Evolutionary conservation across 2,329 filamentous ascomycete genomes (phyloP), one percentile per base, ranked within the genome.

Genomic region (Trichophyton benhamiae): DNA sequence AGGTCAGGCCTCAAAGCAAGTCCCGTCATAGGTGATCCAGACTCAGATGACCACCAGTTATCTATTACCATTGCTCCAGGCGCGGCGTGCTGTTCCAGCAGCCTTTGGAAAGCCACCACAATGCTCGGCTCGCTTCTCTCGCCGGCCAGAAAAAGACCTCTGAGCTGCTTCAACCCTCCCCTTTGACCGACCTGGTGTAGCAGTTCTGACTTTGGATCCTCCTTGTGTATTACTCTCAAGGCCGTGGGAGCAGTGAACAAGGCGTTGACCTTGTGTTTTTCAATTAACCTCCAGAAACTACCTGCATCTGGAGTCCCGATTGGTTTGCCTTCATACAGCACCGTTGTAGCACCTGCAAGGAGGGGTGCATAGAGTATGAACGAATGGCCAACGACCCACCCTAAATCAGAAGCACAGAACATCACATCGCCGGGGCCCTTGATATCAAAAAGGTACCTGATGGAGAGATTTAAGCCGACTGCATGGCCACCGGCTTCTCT

Each of bases 291-390:
- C 91, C 91, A 97, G 71, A 96, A 94, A 0, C 87, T 87, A 4
- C 89, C 87, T 0, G 90, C 88, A 67, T 96, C 86, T 0, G 91
- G 91, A 0, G 91, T 96, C 3, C 91, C 91, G 11, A 96, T 80
- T 0, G 91, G 91, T 67, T 96, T 96, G n/a, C 91, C 92, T 75
- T 96, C 91, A 72, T 91, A 96, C 0, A 96, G 78, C 0, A 96
- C 83, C 0, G 90, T 95, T 0, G 91, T 86, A 1, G 91, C 91
- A 3, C 91, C 91, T 0, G 87, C 84, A 1, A 96, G 82, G 4
- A 97, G 82, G 11, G 91, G 91, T 3, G 84, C 91, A 70, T 96
- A 96, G 11, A 96, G 78, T 65, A 96, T 96, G 71, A 94, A 96
- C 4, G 85, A 87, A 70, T 91, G 85, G 2, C 89, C 89, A 0